Evolutionary conservation across 2,329 filamentous ascomycete genomes (phyloP).

Genomic region (Penicillium glabrum): DNA sequence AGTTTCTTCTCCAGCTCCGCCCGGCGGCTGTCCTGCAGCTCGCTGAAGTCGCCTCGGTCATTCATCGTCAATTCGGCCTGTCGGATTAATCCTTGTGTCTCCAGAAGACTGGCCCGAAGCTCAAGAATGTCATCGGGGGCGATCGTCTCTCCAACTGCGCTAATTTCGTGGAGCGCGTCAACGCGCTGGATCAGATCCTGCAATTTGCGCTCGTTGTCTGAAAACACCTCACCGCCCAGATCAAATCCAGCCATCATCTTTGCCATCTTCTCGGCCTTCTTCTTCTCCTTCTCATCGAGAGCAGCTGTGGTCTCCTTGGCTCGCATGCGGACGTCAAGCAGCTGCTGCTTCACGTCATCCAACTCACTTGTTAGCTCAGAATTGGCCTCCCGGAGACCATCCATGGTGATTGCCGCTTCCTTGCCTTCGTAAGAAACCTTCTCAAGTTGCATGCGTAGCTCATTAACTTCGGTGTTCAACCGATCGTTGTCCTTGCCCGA

Average conservation of each 20-base stretch:
- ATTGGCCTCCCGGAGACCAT: slow-evolving; percentile 94
- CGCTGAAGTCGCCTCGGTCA: slow-evolving; percentile 64
- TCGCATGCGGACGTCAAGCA: slow-evolving; percentile 93
- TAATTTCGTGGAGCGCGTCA: slow-evolving; percentile 74
- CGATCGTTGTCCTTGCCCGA: slow-evolving; percentile 88
- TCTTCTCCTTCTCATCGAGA: slow-evolving; percentile 95
- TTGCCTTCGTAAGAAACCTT: slow-evolving; percentile 94
- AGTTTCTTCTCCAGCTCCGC: slow-evolving; percentile 77
- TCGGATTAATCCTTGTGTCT: slow-evolving; percentile 87
- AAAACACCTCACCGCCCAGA: slow-evolving; percentile 87
- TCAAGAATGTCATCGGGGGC: slow-evolving; percentile 77
- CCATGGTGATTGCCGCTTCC: slow-evolving; percentile 96
- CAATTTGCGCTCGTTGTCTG: slow-evolving; percentile 85
- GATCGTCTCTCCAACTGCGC: slow-evolving; percentile 73
- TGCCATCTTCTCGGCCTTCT: slow-evolving; percentile 98
- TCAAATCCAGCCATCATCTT: slow-evolving; percentile 99
- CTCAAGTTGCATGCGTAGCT: slow-evolving; percentile 95
- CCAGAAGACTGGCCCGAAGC: slow-evolving; percentile 74
- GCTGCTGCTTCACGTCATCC: slow-evolving; percentile 93
- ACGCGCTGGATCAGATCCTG: slow-evolving; percentile 80
- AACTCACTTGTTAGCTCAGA: slow-evolving; percentile 86
- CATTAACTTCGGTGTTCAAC: slow-evolving; percentile 81
- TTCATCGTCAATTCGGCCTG: slow-evolving; percentile 88
- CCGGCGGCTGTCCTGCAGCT: slow-evolving; percentile 63
- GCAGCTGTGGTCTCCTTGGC: slow-evolving; percentile 89